Evolutionary conservation across 2,329 filamentous ascomycete genomes (phyloP).

Genomic region (Botrytis paeoniae): DNA sequence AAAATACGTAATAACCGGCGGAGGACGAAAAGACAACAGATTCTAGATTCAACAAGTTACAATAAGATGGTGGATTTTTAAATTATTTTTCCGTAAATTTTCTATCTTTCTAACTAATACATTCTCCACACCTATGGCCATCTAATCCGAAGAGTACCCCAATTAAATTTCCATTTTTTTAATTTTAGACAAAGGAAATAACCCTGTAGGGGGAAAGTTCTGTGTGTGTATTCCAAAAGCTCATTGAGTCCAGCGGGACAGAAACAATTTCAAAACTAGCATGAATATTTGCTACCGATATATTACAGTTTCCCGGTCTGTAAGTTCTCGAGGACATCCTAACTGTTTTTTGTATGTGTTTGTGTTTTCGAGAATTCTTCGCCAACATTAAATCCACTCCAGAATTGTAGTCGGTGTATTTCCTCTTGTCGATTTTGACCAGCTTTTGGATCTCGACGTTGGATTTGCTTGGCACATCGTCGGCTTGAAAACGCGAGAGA

Average conservation of each 20-base stretch:
- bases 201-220: not conserved
- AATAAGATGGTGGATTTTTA: not conserved
- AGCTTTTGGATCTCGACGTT: not conserved
- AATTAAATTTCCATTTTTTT: not conserved
- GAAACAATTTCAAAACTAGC: not conserved
- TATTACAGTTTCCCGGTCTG: not conserved
- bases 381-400: not conserved
- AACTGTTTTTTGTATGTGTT: not conserved
- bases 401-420: not conserved
- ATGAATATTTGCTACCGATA: not conserved
- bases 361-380: not conserved
- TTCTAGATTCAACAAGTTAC: not conserved
- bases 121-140: not conserved
- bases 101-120: not conserved
- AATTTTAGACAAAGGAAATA: not conserved
- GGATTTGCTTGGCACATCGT: not conserved
- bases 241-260: not conserved
- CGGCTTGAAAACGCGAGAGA: not conserved
- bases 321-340: not conserved
- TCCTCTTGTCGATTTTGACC: not conserved
- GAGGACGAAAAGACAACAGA: not conserved
- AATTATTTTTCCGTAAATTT: not conserved
- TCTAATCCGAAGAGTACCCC: not conserved
- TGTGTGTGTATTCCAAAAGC: not conserved
- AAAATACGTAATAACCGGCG: accelerated